Evolutionary conservation across 1,139 yeast species (phyloP).

Genomic region (Saccharomyces hybrid): DNA sequence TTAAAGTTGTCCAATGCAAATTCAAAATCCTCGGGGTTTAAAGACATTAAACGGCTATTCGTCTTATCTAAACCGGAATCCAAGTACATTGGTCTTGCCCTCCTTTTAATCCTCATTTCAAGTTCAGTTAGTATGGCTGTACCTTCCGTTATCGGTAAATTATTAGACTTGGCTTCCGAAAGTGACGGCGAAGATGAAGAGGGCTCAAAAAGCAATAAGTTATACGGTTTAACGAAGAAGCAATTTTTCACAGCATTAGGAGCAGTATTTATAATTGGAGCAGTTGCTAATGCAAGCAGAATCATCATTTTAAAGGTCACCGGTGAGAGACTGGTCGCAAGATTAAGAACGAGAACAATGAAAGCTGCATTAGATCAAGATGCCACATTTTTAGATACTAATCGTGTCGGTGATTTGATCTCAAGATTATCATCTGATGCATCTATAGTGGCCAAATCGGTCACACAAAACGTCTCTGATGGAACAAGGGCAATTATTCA

Average conservation of each 20-base stretch:
- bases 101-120: conserved; percentile 51
- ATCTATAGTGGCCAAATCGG: conserved; percentile 76
- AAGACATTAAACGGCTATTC: conserved; percentile 42
- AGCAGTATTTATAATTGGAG: conserved; percentile 60
- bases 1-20: conserved; percentile 1
- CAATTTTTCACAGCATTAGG: conserved; percentile 45
- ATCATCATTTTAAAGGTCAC: conserved; percentile 64
- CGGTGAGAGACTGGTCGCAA: conserved; percentile 83
- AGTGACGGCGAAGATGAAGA: conserved; percentile 15
- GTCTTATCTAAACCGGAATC: conserved; percentile 47
- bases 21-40: conserved; percentile 24
- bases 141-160: conserved; percentile 78
- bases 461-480: conserved; percentile 85
- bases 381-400: conserved; percentile 83
- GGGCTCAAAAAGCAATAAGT: conserved; percentile 28
- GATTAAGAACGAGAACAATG: conserved; percentile 71
- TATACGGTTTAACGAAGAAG: conserved; percentile 44
- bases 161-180: conserved; percentile 45
- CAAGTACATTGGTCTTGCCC: conserved; percentile 48
- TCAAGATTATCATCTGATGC: conserved; percentile 86
- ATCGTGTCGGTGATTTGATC: conserved; percentile 88
- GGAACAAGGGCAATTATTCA: conserved; percentile 78
- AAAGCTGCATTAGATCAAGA: conserved; percentile 78
- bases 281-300: conserved; percentile 73
- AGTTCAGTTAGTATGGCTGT: conserved; percentile 65